Conservation (phyloP, 768 basidiomycete genomes). For the Suillus paluster region DNA sequence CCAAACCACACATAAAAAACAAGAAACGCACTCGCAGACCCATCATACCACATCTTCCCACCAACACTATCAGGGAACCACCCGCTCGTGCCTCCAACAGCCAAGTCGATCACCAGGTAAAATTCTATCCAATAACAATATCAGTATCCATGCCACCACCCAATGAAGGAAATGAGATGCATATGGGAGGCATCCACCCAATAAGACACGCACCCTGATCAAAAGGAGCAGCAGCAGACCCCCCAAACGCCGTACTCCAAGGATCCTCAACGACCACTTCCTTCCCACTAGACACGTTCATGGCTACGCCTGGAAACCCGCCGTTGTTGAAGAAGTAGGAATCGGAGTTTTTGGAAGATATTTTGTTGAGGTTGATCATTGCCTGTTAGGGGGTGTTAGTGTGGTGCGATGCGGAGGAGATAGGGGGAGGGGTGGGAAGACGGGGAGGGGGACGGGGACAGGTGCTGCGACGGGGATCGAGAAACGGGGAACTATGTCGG, state of each 20-base stretch:
- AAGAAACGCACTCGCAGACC: constrained; percentile 47
- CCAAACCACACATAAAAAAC: constrained; percentile 17
- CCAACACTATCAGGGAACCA: constrained; percentile 54
- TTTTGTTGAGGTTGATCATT: constrained; percentile 50
- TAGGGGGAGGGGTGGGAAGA: too few relatives aligned
- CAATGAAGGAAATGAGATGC: too few relatives aligned
- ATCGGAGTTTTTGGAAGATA: constrained; percentile 46
- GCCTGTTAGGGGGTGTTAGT: constrained; percentile 29
- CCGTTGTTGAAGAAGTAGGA: constrained; percentile 57
- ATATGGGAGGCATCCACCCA: too few relatives aligned
- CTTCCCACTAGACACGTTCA: constrained; percentile 42
- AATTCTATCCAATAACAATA: constrained; percentile 55
- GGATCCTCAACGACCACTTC: constrained; percentile 50
- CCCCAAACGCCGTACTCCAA: constrained; percentile 49
- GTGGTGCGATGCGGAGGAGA: neutral
- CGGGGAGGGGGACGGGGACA: neutral
- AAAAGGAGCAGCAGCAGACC: constrained; percentile 49
- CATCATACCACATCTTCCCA: constrained; percentile 63
- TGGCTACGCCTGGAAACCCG: constrained; percentile 53
- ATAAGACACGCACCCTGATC: constrained; percentile 46
- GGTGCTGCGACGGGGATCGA: too few relatives aligned
- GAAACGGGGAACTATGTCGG: neutral
- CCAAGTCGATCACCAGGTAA: constrained; percentile 81
- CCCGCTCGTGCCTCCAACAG: constrained; percentile 80
- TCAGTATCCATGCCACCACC: too few relatives aligned